Base-by-base conservation (phyloP, 257 asterid genomes). In the Haberlea rhodopensis region DNA sequence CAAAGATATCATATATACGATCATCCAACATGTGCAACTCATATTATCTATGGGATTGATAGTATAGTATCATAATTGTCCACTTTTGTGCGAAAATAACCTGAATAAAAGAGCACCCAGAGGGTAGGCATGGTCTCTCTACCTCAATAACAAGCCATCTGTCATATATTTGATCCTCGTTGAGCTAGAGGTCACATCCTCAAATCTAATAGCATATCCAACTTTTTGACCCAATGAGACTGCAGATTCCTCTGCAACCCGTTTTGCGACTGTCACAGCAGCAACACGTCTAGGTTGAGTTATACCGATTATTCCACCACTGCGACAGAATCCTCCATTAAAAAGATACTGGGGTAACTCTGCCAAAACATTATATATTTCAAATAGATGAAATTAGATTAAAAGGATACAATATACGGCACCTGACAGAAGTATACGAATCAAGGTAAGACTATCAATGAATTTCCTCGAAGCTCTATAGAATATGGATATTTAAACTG, bases 211-310 rank as follows among this genome's bases (percentile, higher is more conserved):
- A n/a, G 96, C 78, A 72, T 89, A 92, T 61, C 99, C 99, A 63
- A 92, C 97, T 68, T 71, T 85, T 80, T 89, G 91, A 54, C 99
- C 97, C 63, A 89, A 62, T 25, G 84, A 22, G 59, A 76, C 85
- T 56, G 91, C 91, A 81, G 86, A 87, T 76, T 92, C 97, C 81
- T 89, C 99, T 15, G 97, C 82, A 65, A 92, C 99, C 75, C 97
- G 85, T 83, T 89, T 87, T 48, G 99, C 97, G 24, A 92, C 99
- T 56, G 97, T 85, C 11, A 85, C 79, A 68, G 97, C 99, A 51
- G 99, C 99, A 75, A 92, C 99, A 69, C 99, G 97, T 66, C 99
- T 85, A 65, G 99, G 97, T 78, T 89, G 99, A 62, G 97, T 89
- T 75, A 92, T 68, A 69, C 99, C 99, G 62, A 92, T 87, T 60